Evolutionary conservation across 163 green algal genomes (phyloP), one percentile per base, ranked within the genome.

Genomic region (Prototheca cutis): DNA sequence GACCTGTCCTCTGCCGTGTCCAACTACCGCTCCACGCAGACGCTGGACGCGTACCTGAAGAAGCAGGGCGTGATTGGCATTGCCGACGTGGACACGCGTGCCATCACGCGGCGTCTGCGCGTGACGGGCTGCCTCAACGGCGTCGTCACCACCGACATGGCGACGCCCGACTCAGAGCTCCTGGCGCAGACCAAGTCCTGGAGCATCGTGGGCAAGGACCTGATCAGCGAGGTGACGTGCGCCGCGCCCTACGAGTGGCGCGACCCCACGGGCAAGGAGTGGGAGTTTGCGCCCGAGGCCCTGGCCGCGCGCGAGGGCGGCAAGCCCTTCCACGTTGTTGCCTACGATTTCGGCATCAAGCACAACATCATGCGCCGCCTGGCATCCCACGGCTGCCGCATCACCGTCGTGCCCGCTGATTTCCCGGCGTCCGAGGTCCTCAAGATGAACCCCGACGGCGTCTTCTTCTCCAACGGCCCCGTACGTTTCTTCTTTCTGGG

Each of bases 341-440:
- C 61, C 4, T 97, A 97, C 62, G 93, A 99, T 74, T 99, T 94
- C 74, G 93, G 93, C 72, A 91, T 97, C 77, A 99, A 99, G 84
- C 80, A 85, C 77, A 99, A 99, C 88, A 99, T 98, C 71, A 74
- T 99, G 76, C 79, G 88, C 33, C 83, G 91, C 47, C 74, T 94
- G 30, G 81, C 86, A 0, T 90, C 86, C 0, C 90, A 90, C 68
- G 90, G 90, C 23, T 98, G 93, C 83, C 59, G 78, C 18, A 80
- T 99, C 57, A 99, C 89, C 0, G 93, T 99, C 2, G 93, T 99
- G 60, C 93, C 93, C 17, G 91, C 91, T 6, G 77, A 78, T 62
- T 92, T 80, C 59, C 87, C 93, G 1, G 89, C 90, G 17, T 71
- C 80, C 18, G 85, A 98, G 65, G 91, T 97, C 40, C 73, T 97